Evolutionary conservation across 306 rosid genomes (phyloP).

Genomic region (Castanea mollissima): DNA sequence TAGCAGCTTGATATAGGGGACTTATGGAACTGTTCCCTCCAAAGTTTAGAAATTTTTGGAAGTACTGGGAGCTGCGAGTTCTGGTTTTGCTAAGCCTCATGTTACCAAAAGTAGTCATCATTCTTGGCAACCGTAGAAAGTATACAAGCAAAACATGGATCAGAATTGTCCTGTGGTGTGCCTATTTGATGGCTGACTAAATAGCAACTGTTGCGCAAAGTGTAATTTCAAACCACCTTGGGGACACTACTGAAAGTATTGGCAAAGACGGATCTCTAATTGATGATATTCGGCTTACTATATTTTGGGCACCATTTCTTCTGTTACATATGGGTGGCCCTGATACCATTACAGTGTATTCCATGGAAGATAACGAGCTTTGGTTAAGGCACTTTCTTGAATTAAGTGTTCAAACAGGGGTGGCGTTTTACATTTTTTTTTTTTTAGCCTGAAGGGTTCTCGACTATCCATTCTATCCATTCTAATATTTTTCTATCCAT

Average conservation of each 20-base stretch:
- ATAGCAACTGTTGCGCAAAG: not conserved
- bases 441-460: not conserved
- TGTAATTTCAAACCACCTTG: not conserved
- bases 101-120: not conserved
- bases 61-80: not conserved
- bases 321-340: slow-evolving; percentile 8
- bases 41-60: not conserved
- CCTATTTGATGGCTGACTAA: not conserved
- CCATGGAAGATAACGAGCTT: slow-evolving; percentile 8
- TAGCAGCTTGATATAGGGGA: not conserved
- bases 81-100: not conserved
- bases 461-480: not conserved
- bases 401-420: too few relatives aligned
- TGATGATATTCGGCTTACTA: not conserved
- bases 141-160: not conserved
- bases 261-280: not conserved
- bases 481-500: not conserved
- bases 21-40: not conserved
- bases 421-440: too few relatives aligned
- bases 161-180: not conserved
- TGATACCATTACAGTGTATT: not conserved
- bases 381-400: slow-evolving; percentile 1
- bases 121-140: not conserved
- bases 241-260: not conserved
- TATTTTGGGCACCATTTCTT: not conserved